Evolutionary conservation across 345 rosid species (phyloP).

Genomic region (Euphorbia lathyris): DNA sequence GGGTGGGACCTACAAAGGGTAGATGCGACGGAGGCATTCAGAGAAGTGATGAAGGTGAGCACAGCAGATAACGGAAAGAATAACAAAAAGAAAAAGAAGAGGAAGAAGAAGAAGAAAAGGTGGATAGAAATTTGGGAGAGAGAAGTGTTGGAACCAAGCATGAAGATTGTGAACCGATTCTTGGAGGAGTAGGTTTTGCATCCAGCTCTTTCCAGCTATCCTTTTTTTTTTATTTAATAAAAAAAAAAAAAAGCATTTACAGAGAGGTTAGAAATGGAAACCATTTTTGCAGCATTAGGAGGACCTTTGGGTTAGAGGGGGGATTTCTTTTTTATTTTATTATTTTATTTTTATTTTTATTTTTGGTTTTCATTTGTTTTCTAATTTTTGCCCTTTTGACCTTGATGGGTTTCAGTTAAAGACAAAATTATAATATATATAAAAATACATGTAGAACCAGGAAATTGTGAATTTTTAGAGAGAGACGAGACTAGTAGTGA

Average conservation of each 20-base stretch:
- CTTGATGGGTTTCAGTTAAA: not conserved
- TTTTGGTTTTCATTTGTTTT: not conserved
- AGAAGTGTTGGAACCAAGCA: constrained; percentile 60
- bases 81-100: constrained; percentile 6
- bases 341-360: not conserved
- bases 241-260: not conserved
- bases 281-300: constrained; percentile 22
- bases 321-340: not conserved
- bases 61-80: not conserved
- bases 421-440: not conserved
- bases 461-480: not conserved
- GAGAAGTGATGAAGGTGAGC: constrained; percentile 22
- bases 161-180: constrained; percentile 65
- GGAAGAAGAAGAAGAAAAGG: constrained; percentile 20
- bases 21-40: constrained; percentile 70
- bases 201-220: constrained; percentile 35
- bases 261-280: not conserved
- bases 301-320: not conserved
- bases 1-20: constrained; percentile 76
- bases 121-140: constrained; percentile 68
- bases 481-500: not conserved
- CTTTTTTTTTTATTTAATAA: not conserved
- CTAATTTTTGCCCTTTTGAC: not conserved
- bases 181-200: constrained; percentile 59
- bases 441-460: not conserved